Evolutionary conservation across 345 rosid genomes (phyloP), one percentile per base, ranked within the genome.

Genomic region (Sapria himalayana): DNA sequence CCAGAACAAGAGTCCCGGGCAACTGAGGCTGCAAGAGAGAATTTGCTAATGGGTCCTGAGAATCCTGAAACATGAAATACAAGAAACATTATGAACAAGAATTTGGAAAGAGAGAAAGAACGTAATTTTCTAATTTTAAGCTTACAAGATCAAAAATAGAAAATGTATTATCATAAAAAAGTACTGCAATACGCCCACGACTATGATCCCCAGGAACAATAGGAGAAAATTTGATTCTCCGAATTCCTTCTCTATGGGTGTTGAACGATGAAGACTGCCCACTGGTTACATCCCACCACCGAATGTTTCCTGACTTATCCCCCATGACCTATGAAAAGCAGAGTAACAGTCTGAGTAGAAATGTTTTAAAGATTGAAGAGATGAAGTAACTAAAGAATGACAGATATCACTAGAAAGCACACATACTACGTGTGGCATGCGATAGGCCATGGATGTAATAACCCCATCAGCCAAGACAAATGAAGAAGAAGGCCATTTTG

Each of bases 231-330:
- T 78, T 86, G 54, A 86, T 74, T 66, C 98, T 70, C 45, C 93
- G 66, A 35, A 86, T 74, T 60, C 94, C 97, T 49, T 86, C 94
- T 60, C 91, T 67, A 31, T 78, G 91, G 48, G 82, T 74, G 60
- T 69, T 78, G 45, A 89, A 82, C 54, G 94, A 78, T 45, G 98
- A 89, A 51, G 98, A 89, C 43, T 76, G 81, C 33, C 98, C 98
- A 55, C 76, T 78, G 48, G 73, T 82, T 48, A 89, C 81, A 69
- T 89, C 98, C 98, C 98, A 89, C 98, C 98, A 89, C 61, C 98
- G 60, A 55, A 89, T 76, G 63, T 68, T 82, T 57, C 98, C 94
- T 15, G 91, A 78, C 52, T 85, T 64, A 52, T 72, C 78, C 39
- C 78, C 78, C 74, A 72, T 72, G 19, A 68, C 68, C 68, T 62